Evolutionary conservation across 768 basidiomycete species (phyloP), one percentile per base, ranked within the genome.

Genomic region (Inosperma sp.): DNA sequence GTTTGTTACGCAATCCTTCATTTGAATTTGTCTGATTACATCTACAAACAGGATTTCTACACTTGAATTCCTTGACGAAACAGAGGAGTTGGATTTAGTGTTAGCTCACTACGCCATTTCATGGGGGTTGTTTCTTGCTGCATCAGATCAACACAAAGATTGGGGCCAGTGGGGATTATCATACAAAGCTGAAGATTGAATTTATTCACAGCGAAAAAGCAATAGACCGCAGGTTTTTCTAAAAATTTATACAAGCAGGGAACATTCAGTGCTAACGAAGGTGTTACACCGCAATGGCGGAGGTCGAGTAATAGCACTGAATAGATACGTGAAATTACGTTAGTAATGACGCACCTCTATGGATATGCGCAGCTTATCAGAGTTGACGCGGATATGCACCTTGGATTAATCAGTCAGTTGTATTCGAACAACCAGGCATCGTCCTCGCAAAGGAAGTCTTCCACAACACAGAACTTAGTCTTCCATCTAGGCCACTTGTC

Each of bases 1-100:
- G 86, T 84, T 56, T 42, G 72, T 59, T 12, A 36, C n/a, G 9
- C 48, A 43, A 33, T 22, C 23, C 31, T 16, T 29, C 19, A 54
- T 21, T n/a, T 7, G 29, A 35, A 25, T 46, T 31, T 21, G 40
- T 26, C 25, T 45, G 23, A 21, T 47, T 49, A 44, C 30, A 25
- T 30, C 23, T 16, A 3, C 16, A 37, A 34, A 43, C 48, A 93
- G 93, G 59, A 85, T 94, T 60, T 78, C 87, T 0, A 72, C 69
- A 49, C 74, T 96, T 13, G 95, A 98, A 63, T 76, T 89, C 67
- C 76, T 99, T 4, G 95, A 98, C 62, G 94, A 99, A 67, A 74
- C 93, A 7, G 95, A 99, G 66, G 95, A 98, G 67, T 76, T 99
- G 16, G 87, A 93, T 51, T 77, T 99, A 4, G 88, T 98, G 1